Percentiles rank a stretch among this genome's conserved stretches.
Conservation (phyloP, 2,329 filamentous ascomycete genomes). For the Pseudogymnoascus sp. region DNA sequence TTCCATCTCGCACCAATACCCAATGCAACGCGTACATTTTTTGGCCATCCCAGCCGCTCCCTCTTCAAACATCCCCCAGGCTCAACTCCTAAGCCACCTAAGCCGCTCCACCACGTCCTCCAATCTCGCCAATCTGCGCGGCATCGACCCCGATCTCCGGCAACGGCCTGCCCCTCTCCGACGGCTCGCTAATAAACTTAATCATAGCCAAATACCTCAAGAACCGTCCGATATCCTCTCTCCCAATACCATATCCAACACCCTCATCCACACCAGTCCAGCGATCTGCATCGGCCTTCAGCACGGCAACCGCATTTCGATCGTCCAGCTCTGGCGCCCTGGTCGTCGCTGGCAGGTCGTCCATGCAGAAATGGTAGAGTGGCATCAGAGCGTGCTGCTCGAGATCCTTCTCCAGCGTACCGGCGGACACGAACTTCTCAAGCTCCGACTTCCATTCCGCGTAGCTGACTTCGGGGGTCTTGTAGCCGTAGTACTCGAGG, state of each 20-base stretch:
- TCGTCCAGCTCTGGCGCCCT: slow-evolving; percentile 63
- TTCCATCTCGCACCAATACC: neutral
- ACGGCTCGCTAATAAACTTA: slow-evolving; percentile 15
- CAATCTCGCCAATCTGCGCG: slow-evolving; percentile 11
- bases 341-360: slow-evolving; percentile 57
- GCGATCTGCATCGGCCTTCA: slow-evolving; percentile 49
- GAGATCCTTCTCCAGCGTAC: slow-evolving; percentile 35
- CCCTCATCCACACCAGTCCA: slow-evolving; percentile 20
- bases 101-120: slow-evolving; percentile 15
- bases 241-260: slow-evolving; percentile 16
- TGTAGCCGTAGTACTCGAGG: slow-evolving; percentile 66
- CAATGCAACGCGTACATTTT: neutral
- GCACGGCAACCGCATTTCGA: slow-evolving; percentile 52
- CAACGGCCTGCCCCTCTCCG: slow-evolving; percentile 14
- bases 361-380: slow-evolving; percentile 62
- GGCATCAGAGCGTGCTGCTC: slow-evolving; percentile 65
- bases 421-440: slow-evolving; percentile 46
- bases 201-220: slow-evolving; percentile 18
- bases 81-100: slow-evolving; percentile 13
- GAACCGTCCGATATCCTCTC: slow-evolving; percentile 18
- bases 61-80: slow-evolving; percentile 20
- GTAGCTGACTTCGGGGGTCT: slow-evolving; percentile 59
- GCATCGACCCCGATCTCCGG: slow-evolving; percentile 12
- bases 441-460: slow-evolving; percentile 60
- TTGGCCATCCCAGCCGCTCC: neutral